These are phyloP conservation scores for Gyrodon lividus DNA, from an alignment of 768 basidiomycete species.

Conservation along the genomic window DNA sequence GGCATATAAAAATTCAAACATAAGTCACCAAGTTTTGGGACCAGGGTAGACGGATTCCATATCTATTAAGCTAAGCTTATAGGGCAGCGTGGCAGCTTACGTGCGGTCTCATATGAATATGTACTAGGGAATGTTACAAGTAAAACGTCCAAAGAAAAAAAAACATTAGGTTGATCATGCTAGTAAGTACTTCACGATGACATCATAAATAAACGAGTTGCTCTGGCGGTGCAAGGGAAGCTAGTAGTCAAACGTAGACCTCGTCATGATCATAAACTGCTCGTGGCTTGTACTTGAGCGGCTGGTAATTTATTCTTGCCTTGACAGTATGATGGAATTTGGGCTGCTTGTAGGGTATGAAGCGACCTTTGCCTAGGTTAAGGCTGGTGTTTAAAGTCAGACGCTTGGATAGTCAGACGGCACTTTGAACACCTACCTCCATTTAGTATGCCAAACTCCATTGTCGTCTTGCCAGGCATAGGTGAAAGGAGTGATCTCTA, in stretches of 20 bases:
- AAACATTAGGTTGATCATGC: too few relatives aligned
- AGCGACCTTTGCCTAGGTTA: slow-evolving; percentile 58
- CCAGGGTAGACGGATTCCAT: too few relatives aligned
- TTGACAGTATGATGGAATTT: slow-evolving; percentile 65
- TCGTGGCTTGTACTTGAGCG: slow-evolving; percentile 55
- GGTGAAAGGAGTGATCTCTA: slow-evolving; percentile 60
- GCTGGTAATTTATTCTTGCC: slow-evolving; percentile 48
- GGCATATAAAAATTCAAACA: too few relatives aligned
- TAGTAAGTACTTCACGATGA: too few relatives aligned
- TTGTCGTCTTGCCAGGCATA: slow-evolving; percentile 56
- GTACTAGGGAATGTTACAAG: background rate
- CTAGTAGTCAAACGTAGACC: slow-evolving; percentile 40
- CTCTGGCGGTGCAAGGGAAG: too few relatives aligned
- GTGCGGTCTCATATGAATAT: background rate
- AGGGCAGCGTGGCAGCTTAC: too few relatives aligned
- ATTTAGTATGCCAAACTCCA: slow-evolving; percentile 53
- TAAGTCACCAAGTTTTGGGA: too few relatives aligned
- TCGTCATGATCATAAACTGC: slow-evolving; percentile 50
- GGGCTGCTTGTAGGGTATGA: slow-evolving; percentile 45
- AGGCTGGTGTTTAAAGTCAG: slow-evolving; percentile 13
- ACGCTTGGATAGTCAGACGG: background rate
- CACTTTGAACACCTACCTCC: slow-evolving; percentile 44
- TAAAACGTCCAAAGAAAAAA: too few relatives aligned
- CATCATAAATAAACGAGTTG: too few relatives aligned
- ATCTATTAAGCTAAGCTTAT: too few relatives aligned